phyloP scores from a whole-genome alignment of 2,329 filamentous ascomycete genomes.

The Paracoccidioides lutzii region DNA sequence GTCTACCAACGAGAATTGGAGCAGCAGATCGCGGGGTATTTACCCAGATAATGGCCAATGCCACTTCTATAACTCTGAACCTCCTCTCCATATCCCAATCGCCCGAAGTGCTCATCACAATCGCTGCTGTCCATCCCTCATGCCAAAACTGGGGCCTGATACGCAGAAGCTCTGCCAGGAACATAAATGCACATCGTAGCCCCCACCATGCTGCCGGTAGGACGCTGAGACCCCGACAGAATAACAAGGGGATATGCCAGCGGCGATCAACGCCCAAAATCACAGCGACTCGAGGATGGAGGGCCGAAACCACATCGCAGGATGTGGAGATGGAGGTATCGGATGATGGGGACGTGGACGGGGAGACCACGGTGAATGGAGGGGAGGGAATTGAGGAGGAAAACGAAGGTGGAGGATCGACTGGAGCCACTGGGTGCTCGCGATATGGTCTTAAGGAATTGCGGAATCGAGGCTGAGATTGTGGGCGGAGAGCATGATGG shows the following conservation, averaged over 20 bases:
- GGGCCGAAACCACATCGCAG: conserved; percentile 24
- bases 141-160: conserved; percentile 31
- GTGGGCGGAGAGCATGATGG: conserved; percentile 1
- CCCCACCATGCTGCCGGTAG: conserved; percentile 61
- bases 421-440: background rate
- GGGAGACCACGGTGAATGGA: background rate
- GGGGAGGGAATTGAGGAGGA: conserved; percentile 2
- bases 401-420: conserved; percentile 3
- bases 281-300: conserved; percentile 67
- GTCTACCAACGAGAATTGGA: background rate
- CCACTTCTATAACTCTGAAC: conserved; percentile 53
- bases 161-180: conserved; percentile 50
- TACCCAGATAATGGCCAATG: conserved; percentile 63
- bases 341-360: background rate
- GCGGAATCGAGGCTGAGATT: conserved; percentile 3
- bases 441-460: background rate
- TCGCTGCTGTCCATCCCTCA: conserved; percentile 29
- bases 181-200: conserved; percentile 53
- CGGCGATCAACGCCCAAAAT: conserved; percentile 58
- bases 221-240: conserved; percentile 59
- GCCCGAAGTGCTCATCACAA: conserved; percentile 23
- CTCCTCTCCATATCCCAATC: conserved; percentile 36
- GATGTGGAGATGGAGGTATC: conserved; percentile 10
- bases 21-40: conserved; percentile 20
- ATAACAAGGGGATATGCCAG: conserved; percentile 62